Evolutionary conservation across 208 protist genomes (phyloP), one percentile per base, ranked within the genome.

Genomic region (Trypanosoma caninum): DNA sequence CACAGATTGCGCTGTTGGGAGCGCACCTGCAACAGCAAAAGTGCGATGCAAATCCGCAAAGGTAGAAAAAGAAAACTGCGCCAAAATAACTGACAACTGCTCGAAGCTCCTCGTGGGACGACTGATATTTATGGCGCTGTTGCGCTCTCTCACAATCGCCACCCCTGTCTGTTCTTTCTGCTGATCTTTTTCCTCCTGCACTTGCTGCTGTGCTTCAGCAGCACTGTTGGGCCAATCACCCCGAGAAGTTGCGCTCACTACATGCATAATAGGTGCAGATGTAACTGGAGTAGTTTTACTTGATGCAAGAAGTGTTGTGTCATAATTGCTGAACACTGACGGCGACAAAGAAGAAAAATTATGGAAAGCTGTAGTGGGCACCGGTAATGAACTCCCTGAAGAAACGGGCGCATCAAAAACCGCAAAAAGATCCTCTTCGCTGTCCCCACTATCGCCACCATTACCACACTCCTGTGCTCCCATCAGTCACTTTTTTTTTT

Each of bases 361-460:
- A 40, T 1, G 2, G n/a, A 23, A 48, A 62, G 42, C 69, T 71
- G 59, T n/a, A n/a, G n/a, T 77, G 67, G 28, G 42, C 30, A 41
- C 1, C n/a, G 35, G 34, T 2, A 44, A 6, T 30, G 51, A n/a
- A 1, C 13, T 28, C 5, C 6, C 38, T 9, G 25, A 31, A 13
- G 55, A 11, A 11, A 8, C 22, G 2, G 46, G 46, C 13, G 44
- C 23, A 40, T 50, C 23, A 56, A 72, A 72, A 20, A 89, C 59
- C 18, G 78, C 76, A 30, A 89, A 89, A 35, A 71, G 71, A 56
- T 89, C 76, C n/a, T 89, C 78, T 47, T 80, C 80, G 18, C 70
- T 59, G 2, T 74, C 63, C 46, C 60, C 57, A 46, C 50, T 23
- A 34, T 40, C 40, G 6, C 7, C 30, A 50, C 37, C 51, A 38